Evolutionary conservation across 225 moss, liverwort and hornwort species (phyloP).

Genomic region (Pleurozium schreberi): DNA sequence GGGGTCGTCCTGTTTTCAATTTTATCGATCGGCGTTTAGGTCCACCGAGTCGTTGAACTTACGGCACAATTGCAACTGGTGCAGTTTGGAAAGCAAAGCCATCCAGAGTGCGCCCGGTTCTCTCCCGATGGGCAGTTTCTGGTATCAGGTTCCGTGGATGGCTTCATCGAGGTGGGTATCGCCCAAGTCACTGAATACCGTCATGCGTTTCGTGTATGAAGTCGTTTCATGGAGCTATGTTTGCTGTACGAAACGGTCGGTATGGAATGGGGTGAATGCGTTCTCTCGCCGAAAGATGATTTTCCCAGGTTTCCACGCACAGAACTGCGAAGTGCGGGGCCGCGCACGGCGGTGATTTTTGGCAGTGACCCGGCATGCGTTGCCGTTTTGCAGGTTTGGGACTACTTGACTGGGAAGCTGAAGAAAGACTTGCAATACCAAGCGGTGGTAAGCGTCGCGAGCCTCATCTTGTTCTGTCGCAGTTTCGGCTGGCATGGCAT

Average conservation of each 20-base stretch:
- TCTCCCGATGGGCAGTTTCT: slow-evolving; percentile 96
- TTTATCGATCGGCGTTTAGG: neutral
- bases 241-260: neutral
- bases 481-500: neutral
- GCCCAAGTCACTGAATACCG: neutral
- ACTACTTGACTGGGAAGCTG: slow-evolving; percentile 94
- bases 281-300: neutral
- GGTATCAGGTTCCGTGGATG: slow-evolving; percentile 92
- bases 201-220: neutral
- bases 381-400: slow-evolving; percentile 65
- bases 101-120: slow-evolving; percentile 94
- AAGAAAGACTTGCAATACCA: slow-evolving; percentile 98
- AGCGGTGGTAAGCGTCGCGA: slow-evolving; percentile 55
- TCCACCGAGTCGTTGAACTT: neutral
- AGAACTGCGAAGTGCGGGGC: neutral
- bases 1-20: neutral
- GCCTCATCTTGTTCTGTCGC: neutral
- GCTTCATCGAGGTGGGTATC: slow-evolving; percentile 86
- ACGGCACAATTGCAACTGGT: neutral
- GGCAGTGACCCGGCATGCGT: neutral
- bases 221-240: neutral
- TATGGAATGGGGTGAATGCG: neutral
- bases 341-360: neutral
- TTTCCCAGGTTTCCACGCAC: neutral
- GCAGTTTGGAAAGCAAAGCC: slow-evolving; percentile 98